Evolutionary conservation across 2,329 filamentous ascomycete genomes (phyloP).

Genomic region (Pestalotiopsis sp.): DNA sequence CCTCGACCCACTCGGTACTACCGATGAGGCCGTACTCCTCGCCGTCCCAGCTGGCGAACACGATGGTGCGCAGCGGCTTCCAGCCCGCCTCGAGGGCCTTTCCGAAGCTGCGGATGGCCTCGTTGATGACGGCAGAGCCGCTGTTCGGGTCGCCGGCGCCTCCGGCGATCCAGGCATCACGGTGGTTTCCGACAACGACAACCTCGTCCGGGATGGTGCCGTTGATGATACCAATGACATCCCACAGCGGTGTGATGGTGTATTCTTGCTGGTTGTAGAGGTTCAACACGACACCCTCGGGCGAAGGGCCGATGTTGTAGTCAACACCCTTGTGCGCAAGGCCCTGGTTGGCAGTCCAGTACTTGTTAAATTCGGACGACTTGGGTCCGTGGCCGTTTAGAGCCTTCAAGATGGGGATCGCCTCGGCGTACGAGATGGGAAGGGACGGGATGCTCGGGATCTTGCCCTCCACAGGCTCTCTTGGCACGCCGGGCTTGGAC

Average conservation of each 20-base stretch:
- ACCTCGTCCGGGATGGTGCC: conserved; percentile 85
- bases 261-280: conserved; percentile 82
- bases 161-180: conserved; percentile 87
- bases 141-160: conserved; percentile 82
- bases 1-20: conserved; percentile 91
- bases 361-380: conserved; percentile 71
- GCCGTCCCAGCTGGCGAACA: conserved; percentile 83
- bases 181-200: conserved; percentile 87
- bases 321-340: conserved; percentile 79
- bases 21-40: conserved; percentile 87
- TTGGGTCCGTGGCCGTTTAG: conserved; percentile 87
- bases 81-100: conserved; percentile 71
- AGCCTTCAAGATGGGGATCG: conserved; percentile 83
- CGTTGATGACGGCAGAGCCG: conserved; percentile 78
- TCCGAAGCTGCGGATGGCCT: conserved; percentile 76
- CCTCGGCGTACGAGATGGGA: conserved; percentile 87
- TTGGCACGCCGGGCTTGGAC: conserved; percentile 84
- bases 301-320: conserved; percentile 85
- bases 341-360: conserved; percentile 72
- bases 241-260: conserved; percentile 80
- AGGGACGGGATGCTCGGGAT: conserved; percentile 88
- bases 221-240: conserved; percentile 91
- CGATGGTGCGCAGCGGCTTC: conserved; percentile 86
- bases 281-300: conserved; percentile 71
- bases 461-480: conserved; percentile 68